These are phyloP conservation scores for Thalassiosira pacifica DNA, from an alignment of 352 stramenopile genomes.

Conservation along the genomic window DNA sequence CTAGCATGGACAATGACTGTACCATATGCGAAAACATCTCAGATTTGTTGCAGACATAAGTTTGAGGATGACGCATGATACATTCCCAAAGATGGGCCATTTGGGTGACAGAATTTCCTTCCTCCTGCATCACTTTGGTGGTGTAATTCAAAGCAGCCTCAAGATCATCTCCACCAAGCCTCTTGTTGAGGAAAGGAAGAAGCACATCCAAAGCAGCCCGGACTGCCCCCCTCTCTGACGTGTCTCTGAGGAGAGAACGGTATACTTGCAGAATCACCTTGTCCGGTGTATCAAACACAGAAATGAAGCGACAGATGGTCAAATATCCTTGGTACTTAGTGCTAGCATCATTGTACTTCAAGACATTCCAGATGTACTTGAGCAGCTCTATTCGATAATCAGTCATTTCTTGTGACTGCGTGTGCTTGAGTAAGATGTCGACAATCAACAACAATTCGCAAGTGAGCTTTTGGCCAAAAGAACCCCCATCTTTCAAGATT, in stretches of 20 bases:
- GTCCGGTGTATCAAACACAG: conserved; percentile 94
- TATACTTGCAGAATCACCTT: conserved; percentile 98
- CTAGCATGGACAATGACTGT: conserved; percentile 94
- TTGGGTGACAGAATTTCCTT: conserved; percentile 94
- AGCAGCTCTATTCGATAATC: conserved; percentile 96
- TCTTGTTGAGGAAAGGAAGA: conserved; percentile 91
- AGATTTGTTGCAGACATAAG: conserved; percentile 93
- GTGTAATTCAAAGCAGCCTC: conserved; percentile 97
- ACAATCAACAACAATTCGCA: conserved; percentile 93
- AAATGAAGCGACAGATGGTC: conserved; percentile 97
- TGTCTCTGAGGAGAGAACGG: conserved; percentile 93
- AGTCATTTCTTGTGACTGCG: conserved; percentile 91
- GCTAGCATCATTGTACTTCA: conserved; percentile 94
- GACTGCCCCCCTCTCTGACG: conserved; percentile 94
- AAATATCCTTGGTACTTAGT: conserved; percentile 98
- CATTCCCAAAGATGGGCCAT: conserved; percentile 98
- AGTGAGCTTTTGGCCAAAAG: conserved; percentile 59
- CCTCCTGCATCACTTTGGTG: conserved; percentile 97
- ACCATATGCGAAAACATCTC: conserved; percentile 96
- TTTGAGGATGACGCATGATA: conserved; percentile 92
- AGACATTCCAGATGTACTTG: conserved; percentile 97
- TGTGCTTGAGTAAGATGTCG: conserved; percentile 95
- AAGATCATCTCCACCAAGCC: conserved; percentile 91
- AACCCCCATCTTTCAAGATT: conserved; percentile 47
- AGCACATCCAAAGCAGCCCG: conserved; percentile 95